These are phyloP conservation scores for Sporopachydermia cereana DNA, from an alignment of 1,139 yeast species.

Conservation along the genomic window DNA sequence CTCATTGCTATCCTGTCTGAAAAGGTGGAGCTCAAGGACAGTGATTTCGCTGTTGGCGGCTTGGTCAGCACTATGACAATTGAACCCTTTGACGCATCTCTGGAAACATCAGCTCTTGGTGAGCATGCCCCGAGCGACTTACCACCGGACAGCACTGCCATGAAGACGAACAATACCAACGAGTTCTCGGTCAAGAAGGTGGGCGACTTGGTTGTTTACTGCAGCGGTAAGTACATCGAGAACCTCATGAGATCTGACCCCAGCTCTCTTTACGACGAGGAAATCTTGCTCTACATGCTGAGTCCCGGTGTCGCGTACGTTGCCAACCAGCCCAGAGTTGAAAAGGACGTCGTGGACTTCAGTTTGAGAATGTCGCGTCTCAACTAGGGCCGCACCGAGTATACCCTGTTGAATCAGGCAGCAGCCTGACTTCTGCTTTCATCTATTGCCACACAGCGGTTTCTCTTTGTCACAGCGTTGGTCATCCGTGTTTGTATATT, in stretches of 20 bases:
- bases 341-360: conserved; percentile 5
- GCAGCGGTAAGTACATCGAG: conserved; percentile 5
- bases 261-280: not conserved
- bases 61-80: conserved; percentile 5
- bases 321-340: conserved; percentile 1
- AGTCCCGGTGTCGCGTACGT: conserved; percentile 5
- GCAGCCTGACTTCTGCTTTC: too few relatives aligned
- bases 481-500: not conserved
- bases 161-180: conserved; percentile 1
- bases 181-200: conserved; percentile 4
- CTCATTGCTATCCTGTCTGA: conserved; percentile 2
- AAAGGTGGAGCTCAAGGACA: not conserved
- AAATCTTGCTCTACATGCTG: conserved; percentile 2
- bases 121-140: not conserved
- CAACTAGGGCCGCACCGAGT: not conserved
- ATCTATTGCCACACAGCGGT: too few relatives aligned
- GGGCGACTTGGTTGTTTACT: conserved; percentile 1
- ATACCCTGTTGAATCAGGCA: not conserved
- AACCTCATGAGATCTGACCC: conserved; percentile 4
- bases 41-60: conserved; percentile 1
- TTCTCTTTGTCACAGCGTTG: not conserved
- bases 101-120: not conserved
- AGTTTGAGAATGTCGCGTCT: conserved; percentile 4
- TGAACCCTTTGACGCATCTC: not conserved
- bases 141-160: not conserved